These are phyloP conservation scores for Trametes hirsuta DNA, from an alignment of 1,284 basidiomycete species.

Conservation along the genomic window DNA sequence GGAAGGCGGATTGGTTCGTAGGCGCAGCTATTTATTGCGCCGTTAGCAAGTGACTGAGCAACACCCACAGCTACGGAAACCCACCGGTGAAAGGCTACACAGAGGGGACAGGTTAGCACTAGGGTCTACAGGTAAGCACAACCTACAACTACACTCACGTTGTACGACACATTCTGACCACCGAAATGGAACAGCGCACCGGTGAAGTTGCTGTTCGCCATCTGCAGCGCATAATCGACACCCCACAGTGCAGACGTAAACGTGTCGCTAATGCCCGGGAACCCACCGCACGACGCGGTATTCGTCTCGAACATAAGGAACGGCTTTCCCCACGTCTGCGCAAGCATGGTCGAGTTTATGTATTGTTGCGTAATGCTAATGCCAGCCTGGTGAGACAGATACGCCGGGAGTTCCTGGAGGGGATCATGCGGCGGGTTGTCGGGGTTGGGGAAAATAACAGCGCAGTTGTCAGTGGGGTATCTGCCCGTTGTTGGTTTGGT, in stretches of 20 bases:
- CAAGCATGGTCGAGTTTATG: slow-evolving; percentile 49
- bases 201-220: slow-evolving; percentile 62
- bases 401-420: slow-evolving; percentile 55
- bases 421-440: slow-evolving; percentile 39
- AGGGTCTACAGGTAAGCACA: neutral
- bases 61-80: slow-evolving; percentile 24
- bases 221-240: slow-evolving; percentile 38
- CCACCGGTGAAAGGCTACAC: slow-evolving; percentile 49
- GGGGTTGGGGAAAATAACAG: slow-evolving; percentile 36
- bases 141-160: slow-evolving; percentile 42
- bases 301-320: slow-evolving; percentile 79
- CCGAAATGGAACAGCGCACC: slow-evolving; percentile 64
- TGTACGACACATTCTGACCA: slow-evolving; percentile 69
- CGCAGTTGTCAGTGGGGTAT: slow-evolving; percentile 52
- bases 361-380: slow-evolving; percentile 52
- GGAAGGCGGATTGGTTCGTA: slow-evolving; percentile 57
- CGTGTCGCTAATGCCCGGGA: slow-evolving; percentile 69
- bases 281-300: slow-evolving; percentile 81
- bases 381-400: slow-evolving; percentile 59
- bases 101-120: neutral
- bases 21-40: slow-evolving; percentile 46
- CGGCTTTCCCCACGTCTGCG: slow-evolving; percentile 45
- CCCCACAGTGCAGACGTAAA: slow-evolving; percentile 54
- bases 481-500: slow-evolving; percentile 25
- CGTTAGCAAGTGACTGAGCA: neutral